Evolutionary conservation across 2,329 filamentous ascomycete genomes (phyloP).

Genomic region (Colletotrichum costaricense): DNA sequence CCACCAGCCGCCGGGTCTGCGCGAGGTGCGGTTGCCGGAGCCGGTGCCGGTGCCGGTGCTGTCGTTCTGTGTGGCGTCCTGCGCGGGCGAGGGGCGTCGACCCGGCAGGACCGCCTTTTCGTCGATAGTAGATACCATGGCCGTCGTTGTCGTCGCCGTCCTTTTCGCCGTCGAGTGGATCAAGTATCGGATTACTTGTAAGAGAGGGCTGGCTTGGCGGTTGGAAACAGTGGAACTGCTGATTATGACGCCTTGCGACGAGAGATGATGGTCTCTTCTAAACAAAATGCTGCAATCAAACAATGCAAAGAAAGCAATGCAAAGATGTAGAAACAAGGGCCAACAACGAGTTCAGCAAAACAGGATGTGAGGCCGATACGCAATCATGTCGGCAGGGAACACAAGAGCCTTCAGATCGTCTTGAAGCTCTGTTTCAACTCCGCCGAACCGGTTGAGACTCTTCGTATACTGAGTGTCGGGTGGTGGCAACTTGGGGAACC

Average conservation of each 20-base stretch:
- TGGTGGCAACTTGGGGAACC: too few relatives aligned
- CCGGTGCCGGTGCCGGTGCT: not conserved
- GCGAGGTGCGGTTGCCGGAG: slow-evolving; percentile 12
- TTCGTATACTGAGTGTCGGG: not conserved
- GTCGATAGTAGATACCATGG: slow-evolving; percentile 15
- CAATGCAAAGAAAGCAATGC: not conserved
- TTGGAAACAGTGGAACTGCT: not conserved
- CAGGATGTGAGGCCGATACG: not conserved
- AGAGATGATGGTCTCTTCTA: not conserved
- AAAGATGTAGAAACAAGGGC: not conserved
- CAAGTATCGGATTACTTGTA: not conserved
- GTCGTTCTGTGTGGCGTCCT: not conserved
- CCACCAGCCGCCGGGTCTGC: slow-evolving; percentile 69
- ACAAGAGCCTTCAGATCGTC: not conserved
- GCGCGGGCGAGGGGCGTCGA: not conserved
- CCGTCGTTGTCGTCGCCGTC: not conserved
- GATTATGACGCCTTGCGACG: not conserved
- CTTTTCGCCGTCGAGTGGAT: not conserved
- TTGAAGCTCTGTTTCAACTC: not conserved
- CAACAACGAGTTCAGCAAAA: slow-evolving; percentile 12
- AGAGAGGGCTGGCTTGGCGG: not conserved
- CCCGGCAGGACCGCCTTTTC: slow-evolving; percentile 19
- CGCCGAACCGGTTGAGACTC: not conserved
- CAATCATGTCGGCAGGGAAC: slow-evolving; percentile 4
- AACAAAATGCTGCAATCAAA: not conserved